Conservation (phyloP, 1,284 basidiomycete genomes). For the Malassezia psittaci region DNA sequence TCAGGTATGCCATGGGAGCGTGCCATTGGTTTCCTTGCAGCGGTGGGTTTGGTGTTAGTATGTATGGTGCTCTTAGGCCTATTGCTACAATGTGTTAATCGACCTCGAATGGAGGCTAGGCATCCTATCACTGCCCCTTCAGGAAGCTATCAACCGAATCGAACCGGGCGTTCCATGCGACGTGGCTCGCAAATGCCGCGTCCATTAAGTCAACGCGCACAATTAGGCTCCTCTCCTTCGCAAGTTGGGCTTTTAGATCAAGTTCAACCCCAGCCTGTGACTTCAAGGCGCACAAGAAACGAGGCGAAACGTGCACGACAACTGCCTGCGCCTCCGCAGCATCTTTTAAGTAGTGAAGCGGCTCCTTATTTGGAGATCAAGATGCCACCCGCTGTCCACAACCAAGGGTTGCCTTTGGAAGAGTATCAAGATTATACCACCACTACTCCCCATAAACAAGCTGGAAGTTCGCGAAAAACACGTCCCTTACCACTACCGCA, state of each 20-base stretch:
- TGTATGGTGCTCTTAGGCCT: conserved; percentile 1
- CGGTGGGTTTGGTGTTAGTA: background rate
- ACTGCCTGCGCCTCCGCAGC: conserved; percentile 1
- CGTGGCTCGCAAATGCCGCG: background rate
- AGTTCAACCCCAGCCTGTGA: conserved; percentile 2
- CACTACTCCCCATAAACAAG: background rate
- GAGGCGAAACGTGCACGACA: background rate
- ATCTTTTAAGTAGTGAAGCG: background rate
- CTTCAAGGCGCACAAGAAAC: background rate
- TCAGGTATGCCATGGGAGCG: conserved; percentile 1
- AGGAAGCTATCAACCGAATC: background rate
- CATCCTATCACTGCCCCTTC: background rate
- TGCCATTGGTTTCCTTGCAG: conserved; percentile 7
- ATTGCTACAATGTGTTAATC: conserved; percentile 6
- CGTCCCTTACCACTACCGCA: background rate
- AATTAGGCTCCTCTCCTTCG: background rate
- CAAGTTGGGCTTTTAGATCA: conserved; percentile 5
- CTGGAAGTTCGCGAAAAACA: background rate
- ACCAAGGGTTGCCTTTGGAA: background rate
- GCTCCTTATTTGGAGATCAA: background rate
- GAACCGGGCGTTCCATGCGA: background rate
- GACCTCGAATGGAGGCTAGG: conserved; percentile 7
- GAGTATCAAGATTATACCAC: conserved; percentile 1
- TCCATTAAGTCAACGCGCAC: background rate
- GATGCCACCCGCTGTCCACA: background rate